These are phyloP conservation scores for Ceraceosorus guamensis DNA, from an alignment of 1,284 basidiomycete genomes.

Conservation along the genomic window DNA sequence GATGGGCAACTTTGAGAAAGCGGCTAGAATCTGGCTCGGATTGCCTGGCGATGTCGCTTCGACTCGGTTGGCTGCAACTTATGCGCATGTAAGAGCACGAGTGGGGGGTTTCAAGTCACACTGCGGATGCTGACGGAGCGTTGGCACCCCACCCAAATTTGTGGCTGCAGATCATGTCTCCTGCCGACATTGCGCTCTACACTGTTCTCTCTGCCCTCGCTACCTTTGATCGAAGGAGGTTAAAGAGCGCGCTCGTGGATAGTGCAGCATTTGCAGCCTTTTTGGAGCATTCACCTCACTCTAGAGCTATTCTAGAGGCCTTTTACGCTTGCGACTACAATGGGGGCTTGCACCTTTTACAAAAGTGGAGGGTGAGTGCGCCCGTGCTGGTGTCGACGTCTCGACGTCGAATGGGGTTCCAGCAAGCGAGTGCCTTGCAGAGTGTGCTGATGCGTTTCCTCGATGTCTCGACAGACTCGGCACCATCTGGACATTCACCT, in stretches of 20 bases:
- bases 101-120: neutral
- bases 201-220: conserved; percentile 72
- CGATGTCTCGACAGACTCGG: conserved; percentile 56
- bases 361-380: conserved; percentile 61
- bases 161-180: conserved; percentile 59
- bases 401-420: neutral
- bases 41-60: conserved; percentile 36
- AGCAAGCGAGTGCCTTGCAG: no score
- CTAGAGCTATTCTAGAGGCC: conserved; percentile 70
- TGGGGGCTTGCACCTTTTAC: conserved; percentile 64
- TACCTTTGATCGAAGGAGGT: conserved; percentile 61
- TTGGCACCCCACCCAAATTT: neutral
- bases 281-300: conserved; percentile 75
- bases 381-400: neutral
- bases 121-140: neutral
- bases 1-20: conserved; percentile 65
- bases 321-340: conserved; percentile 78
- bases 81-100: conserved; percentile 57
- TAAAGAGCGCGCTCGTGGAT: conserved; percentile 62
- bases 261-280: conserved; percentile 65
- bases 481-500: conserved; percentile 71
- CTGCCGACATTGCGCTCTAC: conserved; percentile 74
- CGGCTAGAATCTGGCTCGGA: conserved; percentile 63
- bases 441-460: no score
- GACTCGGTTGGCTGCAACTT: conserved; percentile 67